phyloP scores from a whole-genome alignment of 2,329 filamentous ascomycete species.

The Clarireedia paspali region DNA sequence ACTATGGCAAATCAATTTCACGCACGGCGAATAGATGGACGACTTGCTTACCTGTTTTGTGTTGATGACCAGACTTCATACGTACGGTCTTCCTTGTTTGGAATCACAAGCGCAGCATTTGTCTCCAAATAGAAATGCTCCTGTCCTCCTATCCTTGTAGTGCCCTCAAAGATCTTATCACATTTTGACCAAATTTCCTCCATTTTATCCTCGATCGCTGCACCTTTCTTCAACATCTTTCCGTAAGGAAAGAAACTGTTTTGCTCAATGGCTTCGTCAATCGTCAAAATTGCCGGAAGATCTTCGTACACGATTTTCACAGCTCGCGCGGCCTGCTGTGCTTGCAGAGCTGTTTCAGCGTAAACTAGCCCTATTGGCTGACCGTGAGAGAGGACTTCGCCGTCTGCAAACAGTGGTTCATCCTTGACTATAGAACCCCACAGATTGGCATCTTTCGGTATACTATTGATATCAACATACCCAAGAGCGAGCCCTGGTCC shows the following conservation, averaged over 20 bases:
- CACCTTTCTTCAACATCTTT: constrained; percentile 74
- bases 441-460: constrained; percentile 74
- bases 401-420: constrained; percentile 84
- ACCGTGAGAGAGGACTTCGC: constrained; percentile 80
- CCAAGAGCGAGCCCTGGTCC: constrained; percentile 60
- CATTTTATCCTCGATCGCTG: constrained; percentile 54
- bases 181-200: constrained; percentile 20
- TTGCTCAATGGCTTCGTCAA: constrained; percentile 85
- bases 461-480: constrained; percentile 72
- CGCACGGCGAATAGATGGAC: not conserved
- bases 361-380: constrained; percentile 87
- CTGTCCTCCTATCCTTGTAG: constrained; percentile 82
- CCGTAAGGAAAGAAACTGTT: constrained; percentile 81
- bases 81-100: constrained; percentile 83
- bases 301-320: constrained; percentile 88
- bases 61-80: constrained; percentile 91
- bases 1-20: constrained; percentile 1
- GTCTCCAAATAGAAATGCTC: constrained; percentile 97
- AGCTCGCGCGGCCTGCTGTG: constrained; percentile 70
- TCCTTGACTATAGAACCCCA: constrained; percentile 70
- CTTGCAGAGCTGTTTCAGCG: constrained; percentile 68
- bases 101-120: constrained; percentile 73
- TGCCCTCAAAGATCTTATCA: constrained; percentile 54
- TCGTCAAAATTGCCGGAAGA: constrained; percentile 77
- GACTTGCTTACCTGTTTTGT: constrained; percentile 59